Conservation (phyloP, 768 basidiomycete genomes). For the Pleurotus djamor region DNA sequence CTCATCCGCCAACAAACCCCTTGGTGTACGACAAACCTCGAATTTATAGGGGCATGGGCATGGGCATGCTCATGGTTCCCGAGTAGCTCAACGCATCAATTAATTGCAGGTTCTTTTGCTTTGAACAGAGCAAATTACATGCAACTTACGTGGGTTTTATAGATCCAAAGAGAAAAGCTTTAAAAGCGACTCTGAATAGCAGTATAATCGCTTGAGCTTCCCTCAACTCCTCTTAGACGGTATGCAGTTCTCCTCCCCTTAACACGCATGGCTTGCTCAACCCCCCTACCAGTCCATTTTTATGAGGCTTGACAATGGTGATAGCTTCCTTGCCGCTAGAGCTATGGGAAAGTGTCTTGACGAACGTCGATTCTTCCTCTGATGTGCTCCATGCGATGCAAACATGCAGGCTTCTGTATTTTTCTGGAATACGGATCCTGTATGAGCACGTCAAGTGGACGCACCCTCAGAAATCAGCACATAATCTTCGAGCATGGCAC, state of each 20-base stretch:
- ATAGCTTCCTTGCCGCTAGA: not conserved
- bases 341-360: not conserved
- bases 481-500: not conserved
- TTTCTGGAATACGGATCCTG: not conserved
- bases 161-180: not conserved
- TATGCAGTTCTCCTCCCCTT: too few species aligned
- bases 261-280: too few species aligned
- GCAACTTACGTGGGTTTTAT: not conserved
- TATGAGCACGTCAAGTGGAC: conserved; percentile 5
- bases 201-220: not conserved
- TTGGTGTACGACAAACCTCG: not conserved
- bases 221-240: too few species aligned
- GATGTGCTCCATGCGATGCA: conserved; percentile 4
- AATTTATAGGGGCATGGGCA: not conserved
- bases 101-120: not conserved
- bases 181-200: not conserved
- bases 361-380: not conserved
- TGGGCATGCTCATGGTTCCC: not conserved
- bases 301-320: too few species aligned
- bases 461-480: not conserved
- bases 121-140: too few species aligned
- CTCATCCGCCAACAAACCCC: not conserved
- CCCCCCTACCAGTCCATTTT: too few species aligned
- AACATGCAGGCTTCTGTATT: not conserved
- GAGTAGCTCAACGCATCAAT: not conserved